Percentiles rank a stretch among this genome's conserved stretches.
phyloP scores from a whole-genome alignment of 75 land plant species.

The Cunninghamia lanceolata region DNA sequence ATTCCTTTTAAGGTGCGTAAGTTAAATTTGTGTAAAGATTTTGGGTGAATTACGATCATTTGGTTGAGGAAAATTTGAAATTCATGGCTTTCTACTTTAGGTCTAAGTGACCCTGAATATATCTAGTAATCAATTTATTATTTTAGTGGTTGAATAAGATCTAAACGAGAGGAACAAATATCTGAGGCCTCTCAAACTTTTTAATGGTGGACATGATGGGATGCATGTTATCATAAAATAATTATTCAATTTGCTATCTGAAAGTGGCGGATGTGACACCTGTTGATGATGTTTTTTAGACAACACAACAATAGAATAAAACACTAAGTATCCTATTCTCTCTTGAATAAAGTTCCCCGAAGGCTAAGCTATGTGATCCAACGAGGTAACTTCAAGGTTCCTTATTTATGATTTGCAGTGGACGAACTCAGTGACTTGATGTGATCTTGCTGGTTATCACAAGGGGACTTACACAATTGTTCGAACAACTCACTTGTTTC shows the following conservation, averaged over 20 bases:
- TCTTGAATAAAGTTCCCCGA: no score
- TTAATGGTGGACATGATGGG: not conserved
- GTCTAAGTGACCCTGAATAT: not conserved
- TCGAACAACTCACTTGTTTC: no score
- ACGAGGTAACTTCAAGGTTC: no score
- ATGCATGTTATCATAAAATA: not conserved
- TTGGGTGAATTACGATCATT: not conserved
- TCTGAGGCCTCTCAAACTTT: not conserved
- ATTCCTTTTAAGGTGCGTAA: slow-evolving; percentile 77
- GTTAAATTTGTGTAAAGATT: not conserved
- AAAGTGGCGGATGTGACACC: not conserved
- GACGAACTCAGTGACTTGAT: no score
- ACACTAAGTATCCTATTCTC: no score
- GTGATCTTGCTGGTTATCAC: no score
- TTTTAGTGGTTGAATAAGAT: not conserved
- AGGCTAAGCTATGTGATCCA: no score
- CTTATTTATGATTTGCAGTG: no score
- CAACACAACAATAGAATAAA: no score
- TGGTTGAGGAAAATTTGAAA: not conserved
- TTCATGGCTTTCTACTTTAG: not conserved
- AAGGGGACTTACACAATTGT: no score
- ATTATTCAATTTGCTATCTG: not conserved
- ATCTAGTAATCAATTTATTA: not conserved
- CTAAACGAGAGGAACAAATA: not conserved
- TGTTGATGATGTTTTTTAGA: no score